Percentiles rank a stretch among this genome's conserved stretches.
Conservation (phyloP, 768 basidiomycete species). For the Psilocybe subaeruginosa region DNA sequence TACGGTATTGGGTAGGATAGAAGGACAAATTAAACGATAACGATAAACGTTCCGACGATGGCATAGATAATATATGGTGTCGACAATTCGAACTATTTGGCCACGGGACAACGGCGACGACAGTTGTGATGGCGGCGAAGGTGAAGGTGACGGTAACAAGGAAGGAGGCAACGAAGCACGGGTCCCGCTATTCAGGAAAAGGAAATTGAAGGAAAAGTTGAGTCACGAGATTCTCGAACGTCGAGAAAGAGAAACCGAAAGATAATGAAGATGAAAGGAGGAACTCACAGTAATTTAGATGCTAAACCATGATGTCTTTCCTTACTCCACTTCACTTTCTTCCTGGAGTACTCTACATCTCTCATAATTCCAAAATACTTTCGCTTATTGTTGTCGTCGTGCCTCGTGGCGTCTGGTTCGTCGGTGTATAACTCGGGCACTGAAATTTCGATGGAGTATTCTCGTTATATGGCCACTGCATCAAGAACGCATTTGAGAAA, state of each 20-base stretch:
- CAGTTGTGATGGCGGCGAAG: neutral
- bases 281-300: no score
- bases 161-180: neutral
- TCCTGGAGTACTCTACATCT: neutral
- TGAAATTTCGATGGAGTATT: no score
- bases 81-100: constrained; percentile 49
- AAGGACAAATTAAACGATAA: constrained; percentile 52
- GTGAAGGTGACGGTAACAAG: neutral
- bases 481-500: no score
- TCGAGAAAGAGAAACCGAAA: no score
- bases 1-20: neutral
- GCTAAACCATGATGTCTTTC: no score
- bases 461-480: no score
- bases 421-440: no score
- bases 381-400: no score
- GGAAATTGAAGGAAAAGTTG: neutral
- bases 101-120: neutral
- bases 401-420: neutral
- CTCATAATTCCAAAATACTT: neutral
- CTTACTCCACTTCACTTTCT: no score
- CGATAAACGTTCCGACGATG: constrained; percentile 80
- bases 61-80: constrained; percentile 80
- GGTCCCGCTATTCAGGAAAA: neutral
- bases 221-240: no score
- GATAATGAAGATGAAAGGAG: no score